These are phyloP conservation scores for Melanogaster broomeanus DNA, from an alignment of 768 basidiomycete genomes.

Conservation along the genomic window DNA sequence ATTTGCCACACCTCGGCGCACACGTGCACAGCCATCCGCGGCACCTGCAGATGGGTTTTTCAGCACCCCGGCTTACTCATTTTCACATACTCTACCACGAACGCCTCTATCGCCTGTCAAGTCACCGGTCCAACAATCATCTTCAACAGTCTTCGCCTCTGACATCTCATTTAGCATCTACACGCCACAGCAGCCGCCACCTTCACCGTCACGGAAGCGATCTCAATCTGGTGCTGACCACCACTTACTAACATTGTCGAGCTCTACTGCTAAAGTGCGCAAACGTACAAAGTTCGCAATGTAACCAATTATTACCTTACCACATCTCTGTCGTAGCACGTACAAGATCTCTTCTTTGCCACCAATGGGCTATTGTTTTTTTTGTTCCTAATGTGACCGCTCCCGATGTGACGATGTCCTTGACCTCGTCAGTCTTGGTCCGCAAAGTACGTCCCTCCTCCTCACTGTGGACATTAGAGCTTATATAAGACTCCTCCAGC, in stretches of 20 bases:
- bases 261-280: not conserved
- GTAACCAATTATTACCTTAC: not conserved
- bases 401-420: slow-evolving; percentile 1
- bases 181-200: not conserved
- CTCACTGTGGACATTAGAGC: slow-evolving; percentile 1
- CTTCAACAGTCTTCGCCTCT: too few relatives aligned
- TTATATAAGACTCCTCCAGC: slow-evolving; percentile 1
- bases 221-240: not conserved
- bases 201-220: not conserved
- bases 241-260: not conserved
- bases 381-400: slow-evolving; percentile 1
- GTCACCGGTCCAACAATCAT: not conserved
- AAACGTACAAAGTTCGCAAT: not conserved
- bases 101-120: not conserved
- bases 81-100: not conserved
- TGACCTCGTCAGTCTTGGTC: not conserved
- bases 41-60: not conserved
- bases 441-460: not conserved
- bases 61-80: not conserved
- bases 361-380: not conserved
- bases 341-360: slow-evolving; percentile 1
- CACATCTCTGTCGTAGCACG: not conserved
- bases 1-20: not conserved
- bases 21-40: too few relatives aligned
- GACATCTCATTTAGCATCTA: not conserved